A percentile compares a stretch with the other conserved stretches of the same genome.
Conservation (phyloP, 371 early-diverging fungal genomes). For the Rhizopus sp. region DNA sequence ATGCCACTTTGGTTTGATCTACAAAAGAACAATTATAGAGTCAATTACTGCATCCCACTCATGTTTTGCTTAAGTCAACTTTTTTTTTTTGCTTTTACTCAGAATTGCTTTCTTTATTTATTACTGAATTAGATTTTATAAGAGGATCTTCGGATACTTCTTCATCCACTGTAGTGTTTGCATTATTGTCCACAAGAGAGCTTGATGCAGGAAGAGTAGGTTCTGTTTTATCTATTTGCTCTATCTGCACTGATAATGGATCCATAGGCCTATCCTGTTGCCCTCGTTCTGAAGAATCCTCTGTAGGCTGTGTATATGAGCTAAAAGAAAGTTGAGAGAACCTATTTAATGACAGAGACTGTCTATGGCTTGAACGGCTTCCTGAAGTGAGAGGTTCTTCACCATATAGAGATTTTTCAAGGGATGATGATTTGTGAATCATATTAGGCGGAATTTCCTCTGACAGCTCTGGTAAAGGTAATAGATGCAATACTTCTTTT, state of each 20-base stretch:
- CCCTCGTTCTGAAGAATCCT: constrained; percentile 1
- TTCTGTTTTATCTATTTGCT: not conserved
- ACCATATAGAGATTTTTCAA: constrained; percentile 20
- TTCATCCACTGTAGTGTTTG: constrained; percentile 44
- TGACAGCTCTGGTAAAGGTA: constrained; percentile 18
- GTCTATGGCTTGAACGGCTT: not conserved
- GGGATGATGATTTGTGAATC: constrained; percentile 14
- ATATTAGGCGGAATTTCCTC: constrained; percentile 18
- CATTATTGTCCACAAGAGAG: constrained; percentile 37
- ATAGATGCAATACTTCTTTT: constrained; percentile 13
- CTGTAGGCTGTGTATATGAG: constrained; percentile 4
- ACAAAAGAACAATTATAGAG: constrained; percentile 4
- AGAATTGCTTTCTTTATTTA: constrained; percentile 11
- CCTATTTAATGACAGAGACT: not conserved
- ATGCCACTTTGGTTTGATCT: constrained; percentile 2
- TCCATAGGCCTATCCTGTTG: not conserved
- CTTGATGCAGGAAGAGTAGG: constrained; percentile 32
- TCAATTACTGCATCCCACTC: constrained; percentile 1
- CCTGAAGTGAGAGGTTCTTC: constrained; percentile 12
- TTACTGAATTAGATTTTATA: constrained; percentile 9
- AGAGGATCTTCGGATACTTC: constrained; percentile 12
- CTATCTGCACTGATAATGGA: not conserved
- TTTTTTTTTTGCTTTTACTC: constrained; percentile 3
- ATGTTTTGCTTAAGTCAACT: too few relatives aligned
- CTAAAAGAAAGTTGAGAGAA: constrained; percentile 14